A percentile compares a stretch with the other conserved stretches of the same genome.
phyloP scores from a whole-genome alignment of 1,284 basidiomycete genomes.

The Porogramme epimiltina region DNA sequence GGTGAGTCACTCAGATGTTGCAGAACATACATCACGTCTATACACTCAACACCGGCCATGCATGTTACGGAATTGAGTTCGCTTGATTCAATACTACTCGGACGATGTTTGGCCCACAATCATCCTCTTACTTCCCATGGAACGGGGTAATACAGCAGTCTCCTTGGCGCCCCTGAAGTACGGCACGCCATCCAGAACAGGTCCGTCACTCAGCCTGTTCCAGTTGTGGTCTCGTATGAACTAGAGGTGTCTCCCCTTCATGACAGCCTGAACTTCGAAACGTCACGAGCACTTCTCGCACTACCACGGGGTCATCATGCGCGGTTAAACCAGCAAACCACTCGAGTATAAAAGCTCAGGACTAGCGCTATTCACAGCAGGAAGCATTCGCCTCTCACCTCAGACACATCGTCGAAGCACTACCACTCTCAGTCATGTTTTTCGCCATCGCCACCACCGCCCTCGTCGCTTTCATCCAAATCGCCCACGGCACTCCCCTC shows the following conservation, averaged over 20 bases:
- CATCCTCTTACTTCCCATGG: too few relatives aligned
- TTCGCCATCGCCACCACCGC: constrained; percentile 2
- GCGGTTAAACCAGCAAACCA: neutral
- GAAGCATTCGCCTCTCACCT: neutral
- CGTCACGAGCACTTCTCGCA: neutral
- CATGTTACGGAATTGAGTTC: too few relatives aligned
- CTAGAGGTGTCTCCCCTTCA: neutral
- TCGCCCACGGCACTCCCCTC: constrained; percentile 1
- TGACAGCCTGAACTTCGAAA: too few relatives aligned
- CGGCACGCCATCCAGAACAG: too few relatives aligned
- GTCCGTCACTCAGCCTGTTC: neutral
- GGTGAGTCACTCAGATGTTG: too few relatives aligned
- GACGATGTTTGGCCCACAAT: too few relatives aligned
- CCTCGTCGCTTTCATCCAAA: constrained; percentile 2
- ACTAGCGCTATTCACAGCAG: neutral
- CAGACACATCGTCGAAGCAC: neutral
- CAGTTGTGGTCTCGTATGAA: neutral
- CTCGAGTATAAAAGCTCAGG: neutral
- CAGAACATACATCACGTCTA: too few relatives aligned
- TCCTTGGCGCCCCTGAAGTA: too few relatives aligned
- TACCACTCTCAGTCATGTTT: constrained; percentile 1
- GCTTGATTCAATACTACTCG: too few relatives aligned
- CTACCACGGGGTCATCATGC: neutral
- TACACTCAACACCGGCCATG: too few relatives aligned
- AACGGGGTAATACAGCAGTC: too few relatives aligned